Evolutionary conservation across 164 flowering plant genomes (phyloP).

Genomic region (Sedum album): DNA sequence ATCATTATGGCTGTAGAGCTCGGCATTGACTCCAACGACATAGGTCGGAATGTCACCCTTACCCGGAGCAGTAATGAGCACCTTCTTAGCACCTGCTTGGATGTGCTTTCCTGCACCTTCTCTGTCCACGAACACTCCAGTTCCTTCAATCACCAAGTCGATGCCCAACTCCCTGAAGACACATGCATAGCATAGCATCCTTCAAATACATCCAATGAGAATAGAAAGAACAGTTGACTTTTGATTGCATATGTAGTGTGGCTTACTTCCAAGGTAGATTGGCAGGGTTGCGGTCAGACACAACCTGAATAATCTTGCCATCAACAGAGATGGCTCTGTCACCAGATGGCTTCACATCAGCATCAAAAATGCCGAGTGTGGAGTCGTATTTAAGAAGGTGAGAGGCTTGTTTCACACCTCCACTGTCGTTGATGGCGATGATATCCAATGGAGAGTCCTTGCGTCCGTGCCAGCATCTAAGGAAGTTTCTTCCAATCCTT

Average conservation of each 20-base stretch:
- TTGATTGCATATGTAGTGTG: neutral
- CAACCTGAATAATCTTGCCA: too few relatives aligned
- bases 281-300: too few relatives aligned
- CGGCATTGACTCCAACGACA: slow-evolving; percentile 92
- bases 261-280: too few relatives aligned
- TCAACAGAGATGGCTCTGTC: too few relatives aligned
- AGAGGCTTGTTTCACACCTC: slow-evolving; percentile 93
- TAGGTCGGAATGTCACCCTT: slow-evolving; percentile 98
- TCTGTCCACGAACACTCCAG: slow-evolving; percentile 93
- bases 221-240: neutral
- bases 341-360: too few relatives aligned
- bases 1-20: too few relatives aligned
- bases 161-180: slow-evolving; percentile 56
- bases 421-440: slow-evolving; percentile 91
- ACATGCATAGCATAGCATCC: neutral
- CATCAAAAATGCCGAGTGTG: too few relatives aligned
- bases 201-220: neutral
- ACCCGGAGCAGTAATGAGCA: too few relatives aligned
- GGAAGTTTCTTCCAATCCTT: too few relatives aligned
- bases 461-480: slow-evolving; percentile 97
- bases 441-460: slow-evolving; percentile 87
- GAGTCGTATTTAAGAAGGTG: too few relatives aligned
- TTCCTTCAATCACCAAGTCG: slow-evolving; percentile 98
- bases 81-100: too few relatives aligned
- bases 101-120: slow-evolving; percentile 98